These are phyloP conservation scores for Fusarium graminum DNA, from an alignment of 2,329 filamentous ascomycete genomes.

Conservation along the genomic window DNA sequence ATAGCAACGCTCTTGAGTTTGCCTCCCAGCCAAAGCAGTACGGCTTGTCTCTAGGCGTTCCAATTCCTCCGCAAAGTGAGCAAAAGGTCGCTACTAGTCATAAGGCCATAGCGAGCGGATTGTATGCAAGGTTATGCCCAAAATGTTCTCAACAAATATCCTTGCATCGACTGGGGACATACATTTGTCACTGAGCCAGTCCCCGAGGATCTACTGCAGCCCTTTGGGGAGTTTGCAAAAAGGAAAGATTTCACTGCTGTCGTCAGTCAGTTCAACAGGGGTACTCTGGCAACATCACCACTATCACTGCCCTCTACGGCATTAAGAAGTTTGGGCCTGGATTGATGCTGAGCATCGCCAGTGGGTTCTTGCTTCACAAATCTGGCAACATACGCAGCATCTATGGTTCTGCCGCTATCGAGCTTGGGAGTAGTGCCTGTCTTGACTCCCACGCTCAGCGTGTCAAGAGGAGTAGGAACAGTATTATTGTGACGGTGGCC, in stretches of 20 bases:
- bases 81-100: neutral
- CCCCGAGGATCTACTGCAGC: constrained; percentile 33
- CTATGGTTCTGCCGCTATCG: constrained; percentile 23
- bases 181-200: constrained; percentile 26
- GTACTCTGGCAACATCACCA: constrained; percentile 37
- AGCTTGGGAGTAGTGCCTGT: constrained; percentile 7
- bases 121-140: constrained; percentile 25
- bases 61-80: constrained; percentile 27
- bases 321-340: constrained; percentile 40
- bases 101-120: constrained; percentile 4
- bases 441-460: constrained; percentile 28
- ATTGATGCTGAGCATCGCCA: constrained; percentile 18
- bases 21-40: constrained; percentile 5
- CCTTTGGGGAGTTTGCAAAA: constrained; percentile 37
- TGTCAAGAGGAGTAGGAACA: constrained; percentile 4
- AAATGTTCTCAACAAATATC: constrained; percentile 33
- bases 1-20: neutral
- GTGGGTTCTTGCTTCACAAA: constrained; percentile 19
- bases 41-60: constrained; percentile 37
- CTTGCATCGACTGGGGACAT: constrained; percentile 43
- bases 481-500: constrained; percentile 11
- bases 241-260: constrained; percentile 34
- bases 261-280: constrained; percentile 37
- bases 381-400: constrained; percentile 31
- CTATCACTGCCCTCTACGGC: constrained; percentile 35